Evolutionary conservation across 805 yeast species (phyloP), one percentile per base, ranked within the genome.

Genomic region (Pachysolen tannophilus): DNA sequence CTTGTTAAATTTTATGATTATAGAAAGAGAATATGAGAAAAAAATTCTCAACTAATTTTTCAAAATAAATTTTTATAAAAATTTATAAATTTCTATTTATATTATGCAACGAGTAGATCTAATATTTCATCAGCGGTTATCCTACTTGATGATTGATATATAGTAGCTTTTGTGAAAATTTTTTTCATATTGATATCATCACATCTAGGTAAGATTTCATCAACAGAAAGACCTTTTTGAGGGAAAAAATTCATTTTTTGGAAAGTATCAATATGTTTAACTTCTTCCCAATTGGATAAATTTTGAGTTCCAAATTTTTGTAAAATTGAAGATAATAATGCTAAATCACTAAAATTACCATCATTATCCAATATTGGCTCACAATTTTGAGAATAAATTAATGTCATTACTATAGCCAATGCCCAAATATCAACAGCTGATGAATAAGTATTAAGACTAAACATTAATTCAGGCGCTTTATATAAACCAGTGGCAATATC

Each of bases 401-500:
- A 52, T n/a, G 78, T 72, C 32, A 78, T 45, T 2, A 82, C 47
- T 8, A 85, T 68, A 0, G 85, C 94, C 14, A 73, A 50, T 1
- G 82, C 61, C 94, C 94, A 84, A 11, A 82, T 61, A 46, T 84
- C 94, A 7, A 83, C 60, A 26, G 65, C 73, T 25, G 49, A 52
- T 2, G 67, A 57, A 48, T 84, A 84, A 40, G 64, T 60, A 1
- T 60, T 42, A n/a, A 70, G 55, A 0, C 84, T 82, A 33, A 82
- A 67, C 28, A 83, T 59, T 31, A 81, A 56, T 48, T 84, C 94
- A 0, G 94, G 90, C 0, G 92, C 78, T 40, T 81, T 76, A 55
- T 73, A 85, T 23, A 65, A 63, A 2, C 79, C 77, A 0, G 88
- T 78, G 15, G 80, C 67, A 4, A 85, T 77, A 43, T 74, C 82